Evolutionary conservation across 1,139 yeast species (phyloP), one percentile per base, ranked within the genome.

Genomic region (Diutina rugosa): DNA sequence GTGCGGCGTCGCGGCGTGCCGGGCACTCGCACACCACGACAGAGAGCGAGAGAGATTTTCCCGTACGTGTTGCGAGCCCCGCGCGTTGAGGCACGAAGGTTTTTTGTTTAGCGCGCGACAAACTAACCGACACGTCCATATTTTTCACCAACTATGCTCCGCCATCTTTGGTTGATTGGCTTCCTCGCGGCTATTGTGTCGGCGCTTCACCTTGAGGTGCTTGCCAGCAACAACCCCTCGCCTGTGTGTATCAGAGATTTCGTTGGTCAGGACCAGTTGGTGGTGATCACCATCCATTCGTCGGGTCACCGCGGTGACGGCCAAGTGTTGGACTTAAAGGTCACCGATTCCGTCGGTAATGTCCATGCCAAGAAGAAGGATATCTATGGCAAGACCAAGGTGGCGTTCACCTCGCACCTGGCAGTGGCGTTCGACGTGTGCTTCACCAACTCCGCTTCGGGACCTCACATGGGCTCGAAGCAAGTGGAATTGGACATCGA

Each of bases 401-500:
- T 88, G 59, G 91, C 95, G 2, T 91, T 93, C 73, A 89, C 95
- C 56, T 84, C 95, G 41, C 89, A 85, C 65, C 78, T 85, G 55
- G 84, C 87, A 61, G 87, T 95, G 48, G 89, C 96, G 1, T 83
- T 93, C 68, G 98, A 93, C 69, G 82, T 93, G 56, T 93, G 99
- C 71, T 88, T 93, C 72, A 87, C 85, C 61, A 93, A 93, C 70
- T 69, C 74, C 57, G 65, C 73, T 61, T 67, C 69, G 56, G 64
- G 69, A 59, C 38, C 16, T 9, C 70, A 72, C 58, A 64, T 73
- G 55, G 61, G 62, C 61, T 68, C 73, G 54, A 80, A 91, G 71
- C 84, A 85, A 58, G 76, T 93, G 63, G 97, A 90, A 67, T 77
- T 93, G 65, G 97, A 91, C 63, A 87, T 93, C 58, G 98, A 93